Evolutionary conservation across 176 grass and related monocot genomes (phyloP).

Genomic region (Rhynchospora tenuis): DNA sequence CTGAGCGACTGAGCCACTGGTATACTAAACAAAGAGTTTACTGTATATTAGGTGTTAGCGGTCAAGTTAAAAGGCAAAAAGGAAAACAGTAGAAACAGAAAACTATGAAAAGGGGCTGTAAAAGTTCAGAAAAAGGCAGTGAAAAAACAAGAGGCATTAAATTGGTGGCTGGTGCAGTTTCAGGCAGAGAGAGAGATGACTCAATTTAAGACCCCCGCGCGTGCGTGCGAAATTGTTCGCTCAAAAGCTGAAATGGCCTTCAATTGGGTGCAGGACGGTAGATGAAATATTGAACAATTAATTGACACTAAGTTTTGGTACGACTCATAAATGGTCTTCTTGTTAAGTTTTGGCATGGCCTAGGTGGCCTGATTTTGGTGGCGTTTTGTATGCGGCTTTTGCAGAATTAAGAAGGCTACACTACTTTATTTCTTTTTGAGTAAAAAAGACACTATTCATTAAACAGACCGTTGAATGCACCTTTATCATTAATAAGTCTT

Average conservation of each 20-base stretch:
- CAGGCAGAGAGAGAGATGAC: not conserved
- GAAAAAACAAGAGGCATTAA: slow-evolving; percentile 15
- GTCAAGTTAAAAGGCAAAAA: not conserved
- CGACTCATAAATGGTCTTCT: not conserved
- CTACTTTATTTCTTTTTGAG: too few species aligned
- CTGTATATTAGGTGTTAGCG: not conserved
- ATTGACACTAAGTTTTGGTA: not conserved
- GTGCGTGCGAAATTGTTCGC: not conserved
- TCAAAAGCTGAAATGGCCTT: slow-evolving; percentile 12
- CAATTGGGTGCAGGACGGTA: slow-evolving; percentile 14
- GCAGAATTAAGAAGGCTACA: not conserved
- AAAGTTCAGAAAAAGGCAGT: not conserved
- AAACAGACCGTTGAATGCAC: slow-evolving; percentile 1
- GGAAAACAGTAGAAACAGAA: not conserved
- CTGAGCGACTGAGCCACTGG: not conserved
- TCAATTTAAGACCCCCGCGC: not conserved
- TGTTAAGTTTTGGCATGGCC: slow-evolving; percentile 4
- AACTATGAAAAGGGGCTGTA: not conserved
- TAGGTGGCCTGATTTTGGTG: slow-evolving; percentile 14
- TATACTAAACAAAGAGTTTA: not conserved
- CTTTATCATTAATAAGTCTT: not conserved
- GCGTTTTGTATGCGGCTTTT: slow-evolving; percentile 6
- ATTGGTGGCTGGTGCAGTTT: slow-evolving; percentile 3
- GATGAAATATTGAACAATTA: not conserved
- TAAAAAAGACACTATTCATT: not conserved